Conservation (phyloP, 441 rosid species). For the Populus tomentosa region DNA sequence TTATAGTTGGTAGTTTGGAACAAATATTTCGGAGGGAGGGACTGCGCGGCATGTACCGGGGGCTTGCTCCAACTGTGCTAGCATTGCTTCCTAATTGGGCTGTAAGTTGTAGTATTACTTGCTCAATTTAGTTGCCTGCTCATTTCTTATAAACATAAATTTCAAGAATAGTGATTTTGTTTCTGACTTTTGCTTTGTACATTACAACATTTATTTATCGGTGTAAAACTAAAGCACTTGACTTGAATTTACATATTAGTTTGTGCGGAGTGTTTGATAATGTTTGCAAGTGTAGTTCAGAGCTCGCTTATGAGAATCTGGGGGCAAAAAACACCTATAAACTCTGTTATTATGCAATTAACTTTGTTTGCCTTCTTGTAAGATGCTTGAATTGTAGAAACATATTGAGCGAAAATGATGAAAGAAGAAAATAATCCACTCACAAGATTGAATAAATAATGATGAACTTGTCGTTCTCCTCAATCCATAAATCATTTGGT, state of each 20-base stretch:
- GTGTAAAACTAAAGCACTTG: background rate
- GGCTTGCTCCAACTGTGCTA: slow-evolving; percentile 80
- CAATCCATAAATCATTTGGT: background rate
- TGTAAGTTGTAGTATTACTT: slow-evolving; percentile 34
- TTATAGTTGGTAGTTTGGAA: slow-evolving; percentile 66
- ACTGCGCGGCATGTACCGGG: slow-evolving; percentile 78
- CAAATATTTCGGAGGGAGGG: slow-evolving; percentile 68
- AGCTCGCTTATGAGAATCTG: background rate
- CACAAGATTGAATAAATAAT: background rate
- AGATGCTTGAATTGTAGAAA: background rate
- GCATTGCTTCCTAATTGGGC: slow-evolving; percentile 99
- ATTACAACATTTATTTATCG: background rate
- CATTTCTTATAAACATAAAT: background rate
- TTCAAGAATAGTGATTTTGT: background rate
- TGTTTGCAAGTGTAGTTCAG: background rate
- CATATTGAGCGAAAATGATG: background rate
- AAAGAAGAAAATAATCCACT: background rate
- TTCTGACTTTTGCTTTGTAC: background rate
- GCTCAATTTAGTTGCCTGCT: slow-evolving; percentile 1
- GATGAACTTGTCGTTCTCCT: background rate
- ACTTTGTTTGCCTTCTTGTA: background rate
- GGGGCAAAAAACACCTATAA: background rate
- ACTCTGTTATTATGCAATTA: background rate
- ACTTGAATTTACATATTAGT: background rate
- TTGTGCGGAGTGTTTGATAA: background rate